These are phyloP conservation scores for Akanthomyces dipterigenus DNA, from an alignment of 2,329 filamentous ascomycete genomes.

Conservation along the genomic window DNA sequence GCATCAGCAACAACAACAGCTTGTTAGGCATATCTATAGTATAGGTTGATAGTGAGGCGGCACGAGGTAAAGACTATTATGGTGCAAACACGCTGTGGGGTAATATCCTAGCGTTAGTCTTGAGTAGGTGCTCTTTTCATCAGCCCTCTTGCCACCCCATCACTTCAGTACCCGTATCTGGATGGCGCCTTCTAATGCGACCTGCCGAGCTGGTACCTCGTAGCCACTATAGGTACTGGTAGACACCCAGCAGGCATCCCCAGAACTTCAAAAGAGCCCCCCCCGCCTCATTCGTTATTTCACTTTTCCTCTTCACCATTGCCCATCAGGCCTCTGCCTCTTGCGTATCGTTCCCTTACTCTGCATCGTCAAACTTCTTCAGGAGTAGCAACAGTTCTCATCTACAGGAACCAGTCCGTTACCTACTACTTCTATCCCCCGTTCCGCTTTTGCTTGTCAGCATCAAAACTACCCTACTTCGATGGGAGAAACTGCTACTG, in stretches of 20 bases:
- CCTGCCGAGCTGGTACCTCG: not conserved
- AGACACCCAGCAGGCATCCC: not conserved
- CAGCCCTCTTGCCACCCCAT: not conserved
- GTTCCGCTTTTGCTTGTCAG: constrained; percentile 11
- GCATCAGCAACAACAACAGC: no score
- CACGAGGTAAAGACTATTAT: no score
- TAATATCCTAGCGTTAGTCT: no score
- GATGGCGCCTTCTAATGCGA: not conserved
- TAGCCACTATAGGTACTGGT: not conserved
- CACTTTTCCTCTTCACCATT: constrained; percentile 15
- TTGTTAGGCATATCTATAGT: no score
- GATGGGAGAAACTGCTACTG: constrained; percentile 34
- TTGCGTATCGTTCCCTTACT: constrained; percentile 8
- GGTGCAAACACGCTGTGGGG: no score
- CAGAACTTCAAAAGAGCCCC: constrained; percentile 6
- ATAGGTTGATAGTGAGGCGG: no score
- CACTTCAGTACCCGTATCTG: no score
- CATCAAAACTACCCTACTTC: constrained; percentile 27
- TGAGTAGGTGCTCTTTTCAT: no score
- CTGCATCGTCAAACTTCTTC: not conserved
- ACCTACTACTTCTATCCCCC: constrained; percentile 15
- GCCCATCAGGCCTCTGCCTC: constrained; percentile 12
- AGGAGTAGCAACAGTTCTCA: not conserved
- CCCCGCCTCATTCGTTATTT: constrained; percentile 18
- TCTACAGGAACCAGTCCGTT: not conserved